Base-by-base conservation (phyloP, 805 yeast species). In the Kluyveromyces lactis region DNA sequence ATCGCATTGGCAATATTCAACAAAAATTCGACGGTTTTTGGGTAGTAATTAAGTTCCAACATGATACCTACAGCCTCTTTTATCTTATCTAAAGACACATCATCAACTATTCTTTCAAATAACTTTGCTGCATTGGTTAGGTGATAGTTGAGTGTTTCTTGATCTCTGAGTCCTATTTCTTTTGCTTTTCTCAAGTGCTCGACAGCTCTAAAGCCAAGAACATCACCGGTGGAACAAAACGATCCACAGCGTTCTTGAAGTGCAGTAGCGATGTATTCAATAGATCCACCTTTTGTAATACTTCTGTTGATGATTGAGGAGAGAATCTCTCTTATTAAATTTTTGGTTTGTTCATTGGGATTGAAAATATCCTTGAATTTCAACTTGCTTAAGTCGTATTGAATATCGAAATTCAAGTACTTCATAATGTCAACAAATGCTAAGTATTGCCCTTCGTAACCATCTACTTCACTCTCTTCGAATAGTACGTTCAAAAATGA, bases 181-280 rank as follows among this genome's bases (percentile, higher is more conserved):
- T 81, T 83, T 1, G 97, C 97, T 51, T 81, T 79, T 42, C 90
- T 83, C 51, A 92, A 68, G 58, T 83, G 87, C 58, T 92, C 98
- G 50, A 87, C 79, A 0, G 97, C 97, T 60, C 90, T 83, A 69
- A 89, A 92, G 11, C 92, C 85, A 43, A 87, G 72, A 19, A 92
- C 96, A 61, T 92, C 98, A 48, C 83, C 86, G 12, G 95, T 77
- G 0, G 97, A 86, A 55, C 97, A 92, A 62, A 87, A 92, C 0
- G 95, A 79, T 1, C 95, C 95, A 67, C 98, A 92, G 43, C 90
- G 79, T 40, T 86, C 94, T 61, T 92, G 95, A 38, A 92, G 66
- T 1, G 89, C 78, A 26, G 80, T 78, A 1, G 97, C 95, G 38
- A 90, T 85, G 42, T 81, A 69, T 56, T 90, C 97, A 33, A 92